Conservation (phyloP, 495 filamentous ascomycete genomes). For the Xylaria intraflava region DNA sequence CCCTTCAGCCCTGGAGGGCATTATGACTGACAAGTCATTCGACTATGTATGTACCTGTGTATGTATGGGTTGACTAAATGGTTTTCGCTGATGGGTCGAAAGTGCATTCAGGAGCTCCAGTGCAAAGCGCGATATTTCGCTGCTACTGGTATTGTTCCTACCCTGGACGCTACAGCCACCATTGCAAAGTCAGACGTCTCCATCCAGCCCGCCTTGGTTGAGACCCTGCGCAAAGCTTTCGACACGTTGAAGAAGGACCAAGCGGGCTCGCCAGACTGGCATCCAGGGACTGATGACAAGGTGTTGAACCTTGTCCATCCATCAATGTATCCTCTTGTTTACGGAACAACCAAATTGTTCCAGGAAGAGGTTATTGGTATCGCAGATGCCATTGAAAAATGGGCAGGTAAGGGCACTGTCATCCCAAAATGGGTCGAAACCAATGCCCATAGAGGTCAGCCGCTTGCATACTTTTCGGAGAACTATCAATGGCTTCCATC, state of each 20-base stretch:
- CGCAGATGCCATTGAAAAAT: constrained; percentile 25
- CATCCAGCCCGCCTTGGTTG: constrained; percentile 13
- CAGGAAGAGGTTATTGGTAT: constrained; percentile 28
- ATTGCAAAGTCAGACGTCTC: constrained; percentile 27
- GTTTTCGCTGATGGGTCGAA: not conserved
- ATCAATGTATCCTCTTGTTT: constrained; percentile 55
- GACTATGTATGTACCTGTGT: constrained; percentile 39
- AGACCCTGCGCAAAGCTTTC: constrained; percentile 17
- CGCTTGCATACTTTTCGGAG: constrained; percentile 38
- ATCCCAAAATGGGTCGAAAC: constrained; percentile 12
- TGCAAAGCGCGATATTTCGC: constrained; percentile 36
- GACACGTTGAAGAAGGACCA: constrained; percentile 37
- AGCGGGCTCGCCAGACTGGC: constrained; percentile 47
- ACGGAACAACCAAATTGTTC: constrained; percentile 31
- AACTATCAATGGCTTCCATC: constrained; percentile 58
- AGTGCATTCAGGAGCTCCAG: constrained; percentile 45
- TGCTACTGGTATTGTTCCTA: constrained; percentile 29
- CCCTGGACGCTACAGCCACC: constrained; percentile 22
- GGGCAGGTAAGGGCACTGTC: constrained; percentile 24
- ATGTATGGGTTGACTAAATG: not conserved
- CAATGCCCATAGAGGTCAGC: constrained; percentile 30
- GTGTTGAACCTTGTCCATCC: constrained; percentile 59
- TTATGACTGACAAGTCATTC: constrained; percentile 32
- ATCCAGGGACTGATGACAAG: constrained; percentile 47
- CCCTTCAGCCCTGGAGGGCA: no score